Evolutionary conservation across 225 moss, liverwort and hornwort genomes (phyloP).

Genomic region (Marchantia polymorpha): DNA sequence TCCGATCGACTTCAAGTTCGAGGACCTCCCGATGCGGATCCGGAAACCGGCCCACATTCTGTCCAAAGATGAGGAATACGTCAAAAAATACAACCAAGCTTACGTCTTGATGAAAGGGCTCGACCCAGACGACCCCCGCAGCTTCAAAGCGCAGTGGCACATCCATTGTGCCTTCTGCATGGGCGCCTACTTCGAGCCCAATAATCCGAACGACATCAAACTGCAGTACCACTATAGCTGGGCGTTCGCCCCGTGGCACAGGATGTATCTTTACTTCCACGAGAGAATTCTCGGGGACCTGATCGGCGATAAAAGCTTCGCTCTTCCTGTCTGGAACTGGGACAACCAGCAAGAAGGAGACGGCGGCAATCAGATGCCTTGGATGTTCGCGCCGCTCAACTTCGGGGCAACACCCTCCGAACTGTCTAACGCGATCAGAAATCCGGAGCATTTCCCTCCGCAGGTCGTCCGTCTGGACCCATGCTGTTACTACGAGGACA

Average conservation of each 20-base stretch:
- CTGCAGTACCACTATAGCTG: constrained; percentile 48
- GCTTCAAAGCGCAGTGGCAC: constrained; percentile 28
- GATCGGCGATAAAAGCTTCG: constrained; percentile 43
- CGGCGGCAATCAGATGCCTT: neutral
- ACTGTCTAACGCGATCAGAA: constrained; percentile 20
- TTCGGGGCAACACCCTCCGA: neutral
- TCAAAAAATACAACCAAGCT: constrained; percentile 40
- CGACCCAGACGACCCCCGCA: constrained; percentile 38
- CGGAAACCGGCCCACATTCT: neutral
- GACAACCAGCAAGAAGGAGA: constrained; percentile 30
- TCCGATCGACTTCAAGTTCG: neutral
- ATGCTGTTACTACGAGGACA: neutral
- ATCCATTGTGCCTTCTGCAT: constrained; percentile 53
- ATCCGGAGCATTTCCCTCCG: constrained; percentile 29
- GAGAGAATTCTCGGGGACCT: constrained; percentile 50
- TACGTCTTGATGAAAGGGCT: constrained; percentile 40
- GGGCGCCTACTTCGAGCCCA: constrained; percentile 22
- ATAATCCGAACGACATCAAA: neutral
- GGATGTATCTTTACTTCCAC: constrained; percentile 48
- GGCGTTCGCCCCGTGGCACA: constrained; percentile 52
- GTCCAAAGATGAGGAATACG: neutral
- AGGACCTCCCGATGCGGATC: neutral
- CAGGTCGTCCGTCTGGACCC: constrained; percentile 22
- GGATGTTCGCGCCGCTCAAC: neutral
- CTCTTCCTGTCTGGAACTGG: constrained; percentile 58